Evolutionary conservation across 768 basidiomycete genomes (phyloP).

Genomic region (Favolaschia claudopus): DNA sequence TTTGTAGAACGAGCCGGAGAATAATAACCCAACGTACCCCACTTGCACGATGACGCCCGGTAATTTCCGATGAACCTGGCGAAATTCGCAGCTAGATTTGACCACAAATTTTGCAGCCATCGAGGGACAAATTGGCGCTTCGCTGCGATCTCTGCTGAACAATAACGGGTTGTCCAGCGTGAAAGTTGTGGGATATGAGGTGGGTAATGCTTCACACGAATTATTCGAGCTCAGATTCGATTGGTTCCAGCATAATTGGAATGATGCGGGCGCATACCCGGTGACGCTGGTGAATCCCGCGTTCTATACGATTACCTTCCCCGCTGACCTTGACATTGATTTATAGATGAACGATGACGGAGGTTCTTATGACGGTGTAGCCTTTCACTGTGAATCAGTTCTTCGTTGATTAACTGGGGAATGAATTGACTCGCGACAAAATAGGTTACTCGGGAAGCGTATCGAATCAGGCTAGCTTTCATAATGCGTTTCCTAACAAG

Average conservation of each 20-base stretch:
- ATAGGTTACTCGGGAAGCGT: slow-evolving; percentile 15
- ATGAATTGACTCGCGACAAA: neutral
- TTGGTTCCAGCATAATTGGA: slow-evolving; percentile 77
- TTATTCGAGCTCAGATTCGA: neutral
- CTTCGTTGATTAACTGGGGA: neutral
- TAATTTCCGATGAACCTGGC: too few species aligned
- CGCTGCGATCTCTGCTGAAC: slow-evolving; percentile 67
- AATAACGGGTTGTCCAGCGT: slow-evolving; percentile 64
- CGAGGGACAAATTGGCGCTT: slow-evolving; percentile 66
- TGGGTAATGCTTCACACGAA: neutral
- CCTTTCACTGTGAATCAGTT: slow-evolving; percentile 64
- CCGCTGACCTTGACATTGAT: neutral
- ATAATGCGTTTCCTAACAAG: slow-evolving; percentile 17
- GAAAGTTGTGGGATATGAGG: slow-evolving; percentile 63
- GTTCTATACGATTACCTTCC: neutral
- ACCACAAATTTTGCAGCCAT: too few species aligned
- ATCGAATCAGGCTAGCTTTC: slow-evolving; percentile 5
- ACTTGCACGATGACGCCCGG: slow-evolving; percentile 61
- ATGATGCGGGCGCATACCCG: slow-evolving; percentile 68
- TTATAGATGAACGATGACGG: slow-evolving; percentile 60
- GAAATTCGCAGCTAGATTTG: too few species aligned
- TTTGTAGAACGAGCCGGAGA: slow-evolving; percentile 56
- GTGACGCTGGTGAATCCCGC: slow-evolving; percentile 47
- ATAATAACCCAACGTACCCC: slow-evolving; percentile 74
- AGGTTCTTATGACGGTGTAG: slow-evolving; percentile 66